Evolutionary conservation across 192 early-diverging fungal genomes (phyloP).

Genomic region (Entomortierella chlamydospora): DNA sequence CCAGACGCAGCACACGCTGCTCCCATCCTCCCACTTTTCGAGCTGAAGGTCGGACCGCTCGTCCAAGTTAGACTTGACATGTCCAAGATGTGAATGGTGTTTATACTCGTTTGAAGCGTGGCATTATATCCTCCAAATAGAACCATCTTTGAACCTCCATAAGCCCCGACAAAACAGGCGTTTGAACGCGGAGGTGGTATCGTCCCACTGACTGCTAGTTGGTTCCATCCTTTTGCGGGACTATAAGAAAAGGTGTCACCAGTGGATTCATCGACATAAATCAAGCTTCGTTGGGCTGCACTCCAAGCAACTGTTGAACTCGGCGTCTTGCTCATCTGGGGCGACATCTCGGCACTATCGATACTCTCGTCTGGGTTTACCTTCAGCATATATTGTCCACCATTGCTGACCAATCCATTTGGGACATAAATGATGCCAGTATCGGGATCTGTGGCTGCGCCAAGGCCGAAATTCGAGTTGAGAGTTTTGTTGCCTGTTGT

Average conservation of each 20-base stretch:
- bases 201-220: background rate
- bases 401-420: slow-evolving; percentile 1
- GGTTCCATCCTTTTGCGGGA: background rate
- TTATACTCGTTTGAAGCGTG: background rate
- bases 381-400: background rate
- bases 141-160: slow-evolving; percentile 7
- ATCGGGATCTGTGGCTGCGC: background rate
- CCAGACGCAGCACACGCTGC: slow-evolving; percentile 9
- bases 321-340: background rate
- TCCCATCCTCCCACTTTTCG: background rate
- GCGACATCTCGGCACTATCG: background rate
- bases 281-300: background rate
- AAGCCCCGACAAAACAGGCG: background rate
- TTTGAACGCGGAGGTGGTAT: background rate
- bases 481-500: background rate
- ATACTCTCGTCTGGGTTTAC: background rate
- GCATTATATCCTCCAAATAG: slow-evolving; percentile 8
- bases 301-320: slow-evolving; percentile 8
- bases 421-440: slow-evolving; percentile 7
- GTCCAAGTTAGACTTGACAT: background rate
- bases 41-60: background rate
- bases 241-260: background rate
- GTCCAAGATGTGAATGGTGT: slow-evolving; percentile 1
- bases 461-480: background rate
- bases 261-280: background rate